These are phyloP conservation scores for Rhododendron kiyosumense DNA, from an alignment of 148 eudicot species.

Conservation along the genomic window DNA sequence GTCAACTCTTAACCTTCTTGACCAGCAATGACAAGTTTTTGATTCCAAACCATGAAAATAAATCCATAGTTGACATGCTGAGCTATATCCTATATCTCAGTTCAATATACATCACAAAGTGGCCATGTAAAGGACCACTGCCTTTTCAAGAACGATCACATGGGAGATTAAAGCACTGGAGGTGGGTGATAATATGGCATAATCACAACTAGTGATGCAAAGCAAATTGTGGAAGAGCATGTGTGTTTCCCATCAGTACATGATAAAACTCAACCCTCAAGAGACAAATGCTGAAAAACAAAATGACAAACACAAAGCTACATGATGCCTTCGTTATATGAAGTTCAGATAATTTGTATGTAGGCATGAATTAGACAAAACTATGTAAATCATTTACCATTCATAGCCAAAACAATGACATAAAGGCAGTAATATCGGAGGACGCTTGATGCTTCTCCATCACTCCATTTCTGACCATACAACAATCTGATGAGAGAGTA, in stretches of 20 bases:
- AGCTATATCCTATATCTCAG: neutral
- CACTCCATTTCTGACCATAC: constrained; percentile 95
- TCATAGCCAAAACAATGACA: constrained; percentile 80
- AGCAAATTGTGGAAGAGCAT: neutral
- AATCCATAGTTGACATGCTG: neutral
- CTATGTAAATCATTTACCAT: constrained; percentile 43
- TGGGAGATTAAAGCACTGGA: neutral
- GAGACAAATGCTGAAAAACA: neutral
- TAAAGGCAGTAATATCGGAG: constrained; percentile 77
- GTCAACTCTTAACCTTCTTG: neutral
- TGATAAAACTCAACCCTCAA: neutral
- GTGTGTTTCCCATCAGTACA: neutral
- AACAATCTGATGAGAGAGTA: constrained; percentile 85
- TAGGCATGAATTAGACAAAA: neutral
- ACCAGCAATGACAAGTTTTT: constrained; percentile 4
- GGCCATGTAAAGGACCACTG: neutral
- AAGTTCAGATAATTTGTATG: neutral
- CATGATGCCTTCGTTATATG: neutral
- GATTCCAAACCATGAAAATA: neutral
- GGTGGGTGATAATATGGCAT: neutral
- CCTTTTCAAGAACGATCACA: neutral
- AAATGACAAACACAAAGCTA: neutral
- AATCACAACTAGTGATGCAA: neutral
- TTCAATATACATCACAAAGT: neutral
- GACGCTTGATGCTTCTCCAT: constrained; percentile 96